These are phyloP conservation scores for Stagonosporopsis vannaccii DNA, from an alignment of 2,329 filamentous ascomycete genomes.

Conservation along the genomic window DNA sequence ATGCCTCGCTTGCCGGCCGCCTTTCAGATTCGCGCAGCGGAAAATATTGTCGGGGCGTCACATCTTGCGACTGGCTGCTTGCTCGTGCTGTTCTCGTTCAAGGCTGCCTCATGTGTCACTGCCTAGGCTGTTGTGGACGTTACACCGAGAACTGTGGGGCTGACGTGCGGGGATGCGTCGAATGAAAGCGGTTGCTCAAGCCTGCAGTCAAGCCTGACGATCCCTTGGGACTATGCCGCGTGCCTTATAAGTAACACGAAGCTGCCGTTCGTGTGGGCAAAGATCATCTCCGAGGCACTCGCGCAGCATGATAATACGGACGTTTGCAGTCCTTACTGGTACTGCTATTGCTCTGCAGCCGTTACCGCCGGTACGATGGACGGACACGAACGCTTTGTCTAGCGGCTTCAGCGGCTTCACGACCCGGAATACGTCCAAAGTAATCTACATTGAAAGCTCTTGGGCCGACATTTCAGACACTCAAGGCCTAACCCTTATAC, in stretches of 20 bases:
- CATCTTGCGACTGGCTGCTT: neutral
- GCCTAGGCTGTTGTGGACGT: conserved; percentile 3
- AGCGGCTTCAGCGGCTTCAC: conserved; percentile 32
- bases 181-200: conserved; percentile 8
- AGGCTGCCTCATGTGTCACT: conserved; percentile 1
- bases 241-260: conserved; percentile 7
- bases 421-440: conserved; percentile 28
- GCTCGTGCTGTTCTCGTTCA: neutral
- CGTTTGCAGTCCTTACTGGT: conserved; percentile 18
- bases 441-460: conserved; percentile 52
- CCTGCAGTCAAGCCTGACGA: conserved; percentile 6
- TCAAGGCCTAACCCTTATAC: conserved; percentile 60
- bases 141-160: conserved; percentile 19
- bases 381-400: conserved; percentile 15
- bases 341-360: conserved; percentile 47
- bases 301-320: conserved; percentile 24
- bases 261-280: neutral
- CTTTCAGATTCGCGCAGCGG: conserved; percentile 2
- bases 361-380: conserved; percentile 49
- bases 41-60: conserved; percentile 6
- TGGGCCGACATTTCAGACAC: conserved; percentile 54
- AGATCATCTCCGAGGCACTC: neutral
- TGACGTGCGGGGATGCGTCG: conserved; percentile 16
- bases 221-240: conserved; percentile 5
- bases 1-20: neutral